Evolutionary conservation across 2,329 filamentous ascomycete species (phyloP).

Genomic region (Fusarium sp.): DNA sequence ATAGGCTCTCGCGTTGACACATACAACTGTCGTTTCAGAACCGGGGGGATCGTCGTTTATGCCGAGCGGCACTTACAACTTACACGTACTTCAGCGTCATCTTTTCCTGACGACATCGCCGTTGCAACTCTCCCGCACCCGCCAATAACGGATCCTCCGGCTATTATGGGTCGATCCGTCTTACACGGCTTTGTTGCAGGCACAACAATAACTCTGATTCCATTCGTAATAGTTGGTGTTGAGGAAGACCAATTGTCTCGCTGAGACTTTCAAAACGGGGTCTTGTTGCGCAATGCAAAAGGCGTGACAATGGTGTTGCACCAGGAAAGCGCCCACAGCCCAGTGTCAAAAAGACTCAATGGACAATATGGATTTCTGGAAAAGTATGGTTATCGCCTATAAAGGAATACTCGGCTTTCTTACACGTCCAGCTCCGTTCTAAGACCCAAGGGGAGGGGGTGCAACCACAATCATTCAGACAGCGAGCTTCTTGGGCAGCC

Average conservation of each 20-base stretch:
- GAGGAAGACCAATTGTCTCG: constrained; percentile 17
- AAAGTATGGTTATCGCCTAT: constrained; percentile 28
- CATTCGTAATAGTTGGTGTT: constrained; percentile 26
- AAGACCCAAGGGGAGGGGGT: constrained; percentile 12
- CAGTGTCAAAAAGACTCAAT: neutral
- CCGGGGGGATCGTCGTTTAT: constrained; percentile 17
- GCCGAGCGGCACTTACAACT: constrained; percentile 41
- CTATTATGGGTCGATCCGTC: constrained; percentile 27
- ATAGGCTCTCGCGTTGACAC: constrained; percentile 42
- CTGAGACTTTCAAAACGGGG: constrained; percentile 13
- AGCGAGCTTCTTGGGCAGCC: constrained; percentile 11
- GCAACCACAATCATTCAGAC: constrained; percentile 12
- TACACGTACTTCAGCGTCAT: constrained; percentile 35
- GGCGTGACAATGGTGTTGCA: constrained; percentile 31
- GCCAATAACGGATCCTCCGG: constrained; percentile 31
- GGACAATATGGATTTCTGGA: neutral
- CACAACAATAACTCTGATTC: constrained; percentile 3
- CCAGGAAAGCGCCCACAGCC: constrained; percentile 8
- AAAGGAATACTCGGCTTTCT: constrained; percentile 21
- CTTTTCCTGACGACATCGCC: constrained; percentile 33
- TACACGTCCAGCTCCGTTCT: constrained; percentile 12
- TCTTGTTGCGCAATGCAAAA: constrained; percentile 25
- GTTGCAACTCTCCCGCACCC: constrained; percentile 10
- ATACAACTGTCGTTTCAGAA: constrained; percentile 39
- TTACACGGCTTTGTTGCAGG: constrained; percentile 15